phyloP scores from a whole-genome alignment of 768 basidiomycete genomes.

The Tephrocybe sp. region DNA sequence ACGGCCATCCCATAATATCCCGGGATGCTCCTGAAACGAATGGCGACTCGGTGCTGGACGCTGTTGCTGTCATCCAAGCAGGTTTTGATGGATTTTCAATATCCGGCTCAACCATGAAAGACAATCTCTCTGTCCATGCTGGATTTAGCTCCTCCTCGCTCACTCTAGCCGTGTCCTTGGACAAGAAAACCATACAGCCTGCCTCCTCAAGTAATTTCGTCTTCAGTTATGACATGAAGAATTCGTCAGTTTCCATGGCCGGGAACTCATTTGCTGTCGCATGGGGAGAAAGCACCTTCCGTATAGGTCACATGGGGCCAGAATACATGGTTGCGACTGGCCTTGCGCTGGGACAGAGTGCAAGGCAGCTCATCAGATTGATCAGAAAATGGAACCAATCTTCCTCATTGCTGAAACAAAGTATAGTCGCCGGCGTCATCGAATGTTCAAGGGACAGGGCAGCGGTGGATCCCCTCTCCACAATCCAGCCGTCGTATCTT shows the following conservation, averaged over 20 bases:
- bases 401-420: slow-evolving; percentile 29
- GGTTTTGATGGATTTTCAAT: slow-evolving; percentile 20
- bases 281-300: slow-evolving; percentile 21
- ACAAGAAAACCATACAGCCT: slow-evolving; percentile 28
- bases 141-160: slow-evolving; percentile 21
- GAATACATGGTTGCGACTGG: slow-evolving; percentile 36
- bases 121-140: slow-evolving; percentile 18
- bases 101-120: slow-evolving; percentile 19
- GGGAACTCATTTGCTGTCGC: slow-evolving; percentile 11
- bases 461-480: slow-evolving; percentile 73
- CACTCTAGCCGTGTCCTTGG: slow-evolving; percentile 28
- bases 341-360: slow-evolving; percentile 26
- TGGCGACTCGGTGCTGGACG: slow-evolving; percentile 29
- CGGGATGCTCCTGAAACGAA: slow-evolving; percentile 17
- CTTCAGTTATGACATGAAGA: slow-evolving; percentile 20
- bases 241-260: slow-evolving; percentile 7
- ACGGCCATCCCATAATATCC: slow-evolving; percentile 28
- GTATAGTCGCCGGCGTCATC: slow-evolving; percentile 49
- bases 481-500: slow-evolving; percentile 81
- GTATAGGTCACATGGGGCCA: slow-evolving; percentile 40
- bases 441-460: slow-evolving; percentile 45
- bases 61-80: slow-evolving; percentile 26
- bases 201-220: slow-evolving; percentile 23
- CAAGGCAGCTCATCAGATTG: slow-evolving; percentile 21
- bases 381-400: slow-evolving; percentile 28